Percentiles rank a stretch among this genome's conserved stretches.
Conservation (phyloP, 1,139 yeast genomes). For the Yamadazyma sp. region DNA sequence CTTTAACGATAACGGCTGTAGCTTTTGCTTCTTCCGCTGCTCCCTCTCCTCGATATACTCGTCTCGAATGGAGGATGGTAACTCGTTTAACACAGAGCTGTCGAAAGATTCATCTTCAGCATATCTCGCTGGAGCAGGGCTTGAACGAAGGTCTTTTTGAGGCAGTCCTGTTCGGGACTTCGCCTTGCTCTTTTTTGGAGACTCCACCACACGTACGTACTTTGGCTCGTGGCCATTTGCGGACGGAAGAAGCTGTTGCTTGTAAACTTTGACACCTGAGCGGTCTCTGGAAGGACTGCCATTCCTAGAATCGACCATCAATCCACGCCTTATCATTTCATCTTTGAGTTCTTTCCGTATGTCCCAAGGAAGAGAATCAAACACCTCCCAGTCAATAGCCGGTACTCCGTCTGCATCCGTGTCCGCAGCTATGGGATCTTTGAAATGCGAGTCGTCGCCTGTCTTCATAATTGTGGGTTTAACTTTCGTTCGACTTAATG, state of each 20-base stretch:
- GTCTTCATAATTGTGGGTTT: not conserved
- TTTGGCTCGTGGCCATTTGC: conserved; percentile 23
- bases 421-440: conserved; percentile 14
- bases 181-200: conserved; percentile 24
- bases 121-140: conserved; percentile 10
- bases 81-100: conserved; percentile 42
- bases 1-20: conserved; percentile 31
- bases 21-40: conserved; percentile 25
- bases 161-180: conserved; percentile 15
- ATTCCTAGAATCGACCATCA: conserved; percentile 12
- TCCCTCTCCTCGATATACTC: conserved; percentile 44
- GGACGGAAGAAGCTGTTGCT: conserved; percentile 44
- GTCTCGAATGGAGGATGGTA: conserved; percentile 45
- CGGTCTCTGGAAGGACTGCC: conserved; percentile 13
- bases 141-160: conserved; percentile 9
- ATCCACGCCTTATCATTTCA: conserved; percentile 44
- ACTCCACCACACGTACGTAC: conserved; percentile 36
- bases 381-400: conserved; percentile 53
- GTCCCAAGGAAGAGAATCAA: conserved; percentile 52
- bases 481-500: conserved; percentile 3
- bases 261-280: conserved; percentile 24
- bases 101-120: conserved; percentile 28
- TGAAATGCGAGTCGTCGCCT: conserved; percentile 12
- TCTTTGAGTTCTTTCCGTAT: conserved; percentile 48
- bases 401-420: conserved; percentile 1